Base-by-base conservation (phyloP, 78 protist species). In the Dictyostelium brefeldianum region DNA sequence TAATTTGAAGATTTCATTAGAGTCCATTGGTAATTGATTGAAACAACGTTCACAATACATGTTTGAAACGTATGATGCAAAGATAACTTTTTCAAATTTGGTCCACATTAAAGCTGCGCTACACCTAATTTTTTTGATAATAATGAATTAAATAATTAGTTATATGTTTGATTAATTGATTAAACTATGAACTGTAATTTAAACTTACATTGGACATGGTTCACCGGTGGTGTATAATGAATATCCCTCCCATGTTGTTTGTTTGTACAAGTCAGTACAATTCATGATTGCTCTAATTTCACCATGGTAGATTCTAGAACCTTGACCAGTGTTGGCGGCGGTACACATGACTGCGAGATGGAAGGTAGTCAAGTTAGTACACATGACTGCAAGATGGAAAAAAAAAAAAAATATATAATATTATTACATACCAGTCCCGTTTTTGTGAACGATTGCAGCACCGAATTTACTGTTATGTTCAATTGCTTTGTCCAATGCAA, bases 221-320 rank as follows among this genome's bases (percentile, higher is more conserved):
- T 82, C 90, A 82, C 90, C 90, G n/a, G 90, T 82, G 51, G 90
- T 83, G 70, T 83, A 83, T 22, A 83, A 27, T 2, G 15, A 51
- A 56, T 67, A 36, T 22, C 46, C 90, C 31, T 71, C 73, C 81
- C 79, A 83, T 25, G 90, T 70, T 8, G 51, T 56, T 15, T 71
- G 51, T 25, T 43, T 6, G 46, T 47, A 41, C 20, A 83, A 70
- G 11, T 25, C 5, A 5, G 90, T 48, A 18, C 90, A 83, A 51
- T 83, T 83, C 75, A 70, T 31, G 64, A 83, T 83, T 53, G 90
- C 90, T 29, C 18, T 47, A 48, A 70, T 73, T 54, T 83, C 90
- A 71, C 90, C 90, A 50, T 83, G 90, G 41, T 54, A 54, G 54
- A 83, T 70, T 9, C 67, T 14, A 18, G 90, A 69, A 27, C 48